Evolutionary conservation across 345 rosid genomes (phyloP).

Genomic region (Stellera chamaejasme): DNA sequence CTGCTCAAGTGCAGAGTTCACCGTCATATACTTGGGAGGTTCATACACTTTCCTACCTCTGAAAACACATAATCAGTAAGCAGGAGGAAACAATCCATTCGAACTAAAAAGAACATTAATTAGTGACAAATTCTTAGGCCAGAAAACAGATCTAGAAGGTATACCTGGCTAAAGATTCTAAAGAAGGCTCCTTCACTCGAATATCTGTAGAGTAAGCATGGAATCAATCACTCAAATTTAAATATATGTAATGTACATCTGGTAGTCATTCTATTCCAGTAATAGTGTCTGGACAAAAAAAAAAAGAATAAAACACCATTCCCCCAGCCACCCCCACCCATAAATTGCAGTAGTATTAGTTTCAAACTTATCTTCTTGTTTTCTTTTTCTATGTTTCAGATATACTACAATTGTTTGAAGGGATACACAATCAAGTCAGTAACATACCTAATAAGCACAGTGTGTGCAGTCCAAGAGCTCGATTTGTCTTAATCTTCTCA

Average conservation of each 20-base stretch:
- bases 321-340: background rate
- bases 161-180: conserved; percentile 83
- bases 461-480: conserved; percentile 68
- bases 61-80: conserved; percentile 6
- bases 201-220: conserved; percentile 43
- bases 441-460: conserved; percentile 74
- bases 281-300: background rate
- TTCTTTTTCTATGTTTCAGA: background rate
- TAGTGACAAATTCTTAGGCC: background rate
- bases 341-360: background rate
- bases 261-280: too few relatives aligned
- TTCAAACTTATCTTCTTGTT: background rate
- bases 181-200: conserved; percentile 83
- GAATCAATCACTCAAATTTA: too few relatives aligned
- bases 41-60: conserved; percentile 85
- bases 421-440: background rate
- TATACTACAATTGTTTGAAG: background rate
- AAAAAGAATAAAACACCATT: background rate
- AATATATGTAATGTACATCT: too few relatives aligned
- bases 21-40: conserved; percentile 81
- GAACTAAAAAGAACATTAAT: background rate
- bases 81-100: conserved; percentile 6
- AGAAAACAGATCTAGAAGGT: conserved; percentile 4
- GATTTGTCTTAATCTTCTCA: conserved; percentile 63
- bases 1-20: conserved; percentile 84